Evolutionary conservation across 345 rosid species (phyloP), one percentile per base, ranked within the genome.

Genomic region (Boechera divaricarpa): DNA sequence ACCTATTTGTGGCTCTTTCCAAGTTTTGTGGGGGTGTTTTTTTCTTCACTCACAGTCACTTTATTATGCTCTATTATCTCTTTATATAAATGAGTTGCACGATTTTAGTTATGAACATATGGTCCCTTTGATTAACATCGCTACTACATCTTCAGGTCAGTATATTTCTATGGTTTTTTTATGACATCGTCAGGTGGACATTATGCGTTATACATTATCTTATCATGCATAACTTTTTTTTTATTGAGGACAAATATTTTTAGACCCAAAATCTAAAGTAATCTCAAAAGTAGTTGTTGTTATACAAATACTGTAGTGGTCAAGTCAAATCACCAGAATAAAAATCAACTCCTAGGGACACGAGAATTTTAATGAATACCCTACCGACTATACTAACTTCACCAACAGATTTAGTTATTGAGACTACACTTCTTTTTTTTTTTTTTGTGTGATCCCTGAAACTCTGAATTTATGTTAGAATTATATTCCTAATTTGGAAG

Each of bases 91-190:
- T 38, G 26, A 49, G 6, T 26, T 45, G 26, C 57, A 65, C 18
- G 63, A 5, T 45, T 31, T 53, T 63, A 55, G 64, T 48, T 65
- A 12, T 57, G 41, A 53, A 52, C 55, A 67, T 54, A 39, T 67
- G 63, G 38, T 68, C 69, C 45, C 16, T 51, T 12, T 68, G 2
- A 35, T 51, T 59, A 67, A 67, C 68, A 59, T 51, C 52, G 12
- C 66, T 33, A 63, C 41, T 66, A 56, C 51, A 75, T 67, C 62
- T 24, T 74, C 6, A 75, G 33, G 73, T 75, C 42, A 45, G n/a
- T 57, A 36, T 55, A 53, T 51, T 53, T 28, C 21, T 63, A 18
- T 54, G 59, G 36, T 18, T n/a, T 11, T 41, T 4, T 29, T 16
- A 44, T 74, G 72, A 10, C 11, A 56, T 57, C 52, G 11, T 38